These are phyloP conservation scores for Eucalyptus viminalis DNA, from an alignment of 345 rosid species.

Conservation along the genomic window DNA sequence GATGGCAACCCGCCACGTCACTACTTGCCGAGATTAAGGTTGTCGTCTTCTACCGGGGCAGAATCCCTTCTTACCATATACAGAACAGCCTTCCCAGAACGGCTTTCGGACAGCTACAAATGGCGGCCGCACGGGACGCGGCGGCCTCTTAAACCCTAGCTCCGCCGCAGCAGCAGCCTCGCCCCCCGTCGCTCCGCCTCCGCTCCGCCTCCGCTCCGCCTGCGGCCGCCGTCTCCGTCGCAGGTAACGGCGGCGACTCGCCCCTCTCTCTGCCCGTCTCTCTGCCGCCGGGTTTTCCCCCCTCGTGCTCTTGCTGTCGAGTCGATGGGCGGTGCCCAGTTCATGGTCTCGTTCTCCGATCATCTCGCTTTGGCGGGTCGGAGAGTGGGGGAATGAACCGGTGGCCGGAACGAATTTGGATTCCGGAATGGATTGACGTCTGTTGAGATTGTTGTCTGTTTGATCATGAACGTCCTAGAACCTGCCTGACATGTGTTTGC, in stretches of 20 bases:
- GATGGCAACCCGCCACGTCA: not conserved
- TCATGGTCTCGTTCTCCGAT: not conserved
- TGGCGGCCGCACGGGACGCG: not conserved
- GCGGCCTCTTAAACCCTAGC: not conserved
- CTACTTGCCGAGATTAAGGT: not conserved
- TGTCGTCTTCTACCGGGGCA: fast-evolving
- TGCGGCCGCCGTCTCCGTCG: not conserved
- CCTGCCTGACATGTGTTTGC: not conserved
- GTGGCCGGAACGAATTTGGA: not conserved
- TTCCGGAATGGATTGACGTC: not conserved
- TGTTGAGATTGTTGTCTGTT: not conserved
- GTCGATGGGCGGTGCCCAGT: not conserved
- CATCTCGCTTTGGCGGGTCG: not conserved
- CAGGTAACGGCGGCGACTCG: not conserved
- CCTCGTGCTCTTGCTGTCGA: not conserved
- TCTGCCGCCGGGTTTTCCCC: not conserved
- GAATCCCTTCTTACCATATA: not conserved
- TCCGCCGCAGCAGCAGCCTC: not conserved
- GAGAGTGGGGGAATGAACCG: not conserved
- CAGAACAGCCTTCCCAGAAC: not conserved
- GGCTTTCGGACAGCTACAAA: not conserved
- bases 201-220: no score
- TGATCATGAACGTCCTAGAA: not conserved
- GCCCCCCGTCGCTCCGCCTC: not conserved
- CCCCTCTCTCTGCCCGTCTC: not conserved